Evolutionary conservation across 345 rosid genomes (phyloP).

Genomic region (Eucalyptus tenuipes): DNA sequence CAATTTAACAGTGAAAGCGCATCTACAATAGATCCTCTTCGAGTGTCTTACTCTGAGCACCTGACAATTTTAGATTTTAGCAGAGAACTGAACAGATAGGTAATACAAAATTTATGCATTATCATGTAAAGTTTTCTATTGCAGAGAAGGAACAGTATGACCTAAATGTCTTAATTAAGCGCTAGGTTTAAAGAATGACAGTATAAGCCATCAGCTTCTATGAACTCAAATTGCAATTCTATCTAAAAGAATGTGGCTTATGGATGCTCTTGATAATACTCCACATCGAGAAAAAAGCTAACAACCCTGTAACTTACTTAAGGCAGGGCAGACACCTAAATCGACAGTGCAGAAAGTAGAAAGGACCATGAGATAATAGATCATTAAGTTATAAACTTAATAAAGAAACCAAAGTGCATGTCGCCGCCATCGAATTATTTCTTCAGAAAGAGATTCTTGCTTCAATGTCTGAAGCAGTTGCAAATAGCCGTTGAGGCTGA

Average conservation of each 20-base stretch:
- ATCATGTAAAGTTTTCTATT: background rate
- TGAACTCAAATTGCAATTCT: background rate
- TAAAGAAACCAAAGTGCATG: background rate
- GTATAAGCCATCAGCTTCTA: background rate
- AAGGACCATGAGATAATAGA: background rate
- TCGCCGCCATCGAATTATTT: background rate
- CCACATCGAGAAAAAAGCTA: background rate
- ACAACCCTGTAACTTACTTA: background rate
- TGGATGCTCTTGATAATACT: background rate
- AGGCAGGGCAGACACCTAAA: background rate
- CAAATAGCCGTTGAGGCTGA: background rate
- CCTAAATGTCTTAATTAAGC: background rate
- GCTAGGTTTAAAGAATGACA: background rate
- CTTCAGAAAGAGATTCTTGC: background rate
- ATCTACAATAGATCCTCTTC: conserved; percentile 1
- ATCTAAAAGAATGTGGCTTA: background rate
- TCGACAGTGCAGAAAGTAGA: background rate
- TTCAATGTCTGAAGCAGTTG: background rate
- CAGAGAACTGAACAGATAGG: background rate
- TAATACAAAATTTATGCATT: background rate
- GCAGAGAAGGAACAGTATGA: background rate
- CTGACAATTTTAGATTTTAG: background rate
- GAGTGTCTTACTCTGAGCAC: conserved; percentile 1
- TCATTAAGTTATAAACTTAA: background rate
- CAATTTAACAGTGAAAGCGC: conserved; percentile 2